Percentiles rank a stretch among this genome's conserved stretches.
Conservation (phyloP, 2,329 filamentous ascomycete genomes). For the Stachybotrys elegans region DNA sequence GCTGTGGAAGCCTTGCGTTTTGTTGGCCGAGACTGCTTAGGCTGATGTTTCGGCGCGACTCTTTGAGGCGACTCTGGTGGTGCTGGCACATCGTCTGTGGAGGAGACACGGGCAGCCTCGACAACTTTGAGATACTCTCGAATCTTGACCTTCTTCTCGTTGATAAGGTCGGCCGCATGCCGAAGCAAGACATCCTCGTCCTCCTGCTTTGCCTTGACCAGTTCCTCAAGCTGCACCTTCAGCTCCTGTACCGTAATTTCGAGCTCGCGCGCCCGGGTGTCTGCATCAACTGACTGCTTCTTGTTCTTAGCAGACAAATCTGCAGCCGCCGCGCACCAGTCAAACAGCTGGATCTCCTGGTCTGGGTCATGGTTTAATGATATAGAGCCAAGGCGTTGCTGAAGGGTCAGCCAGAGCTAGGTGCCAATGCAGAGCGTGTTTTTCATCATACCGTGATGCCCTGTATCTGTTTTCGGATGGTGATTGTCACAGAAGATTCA, state of each 20-base stretch:
- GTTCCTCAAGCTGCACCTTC: conserved; percentile 58
- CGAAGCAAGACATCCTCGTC: conserved; percentile 62
- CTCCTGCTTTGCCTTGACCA: conserved; percentile 59
- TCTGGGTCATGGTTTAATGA: conserved; percentile 49
- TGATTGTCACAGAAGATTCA: conserved; percentile 50
- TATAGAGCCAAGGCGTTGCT: conserved; percentile 68
- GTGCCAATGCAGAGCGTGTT: too few species aligned
- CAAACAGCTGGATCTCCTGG: conserved; percentile 59
- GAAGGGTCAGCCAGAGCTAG: conserved; percentile 13
- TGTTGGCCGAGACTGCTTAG: conserved; percentile 31
- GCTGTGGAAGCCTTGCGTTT: conserved; percentile 46
- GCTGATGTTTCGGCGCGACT: conserved; percentile 19
- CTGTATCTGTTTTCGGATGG: conserved; percentile 59
- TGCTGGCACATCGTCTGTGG: neutral
- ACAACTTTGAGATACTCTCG: conserved; percentile 65
- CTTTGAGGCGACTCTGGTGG: conserved; percentile 8
- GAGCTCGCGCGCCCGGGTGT: conserved; percentile 38
- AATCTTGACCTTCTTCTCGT: conserved; percentile 78
- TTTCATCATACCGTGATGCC: conserved; percentile 55
- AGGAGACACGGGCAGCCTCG: conserved; percentile 5
- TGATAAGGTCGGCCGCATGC: conserved; percentile 67
- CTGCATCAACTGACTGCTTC: conserved; percentile 36
- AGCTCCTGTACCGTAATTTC: conserved; percentile 54
- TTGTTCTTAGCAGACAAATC: conserved; percentile 40
- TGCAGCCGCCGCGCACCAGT: conserved; percentile 62